phyloP scores from a whole-genome alignment of 1,284 basidiomycete species.

The Naganishia cerealis region DNA sequence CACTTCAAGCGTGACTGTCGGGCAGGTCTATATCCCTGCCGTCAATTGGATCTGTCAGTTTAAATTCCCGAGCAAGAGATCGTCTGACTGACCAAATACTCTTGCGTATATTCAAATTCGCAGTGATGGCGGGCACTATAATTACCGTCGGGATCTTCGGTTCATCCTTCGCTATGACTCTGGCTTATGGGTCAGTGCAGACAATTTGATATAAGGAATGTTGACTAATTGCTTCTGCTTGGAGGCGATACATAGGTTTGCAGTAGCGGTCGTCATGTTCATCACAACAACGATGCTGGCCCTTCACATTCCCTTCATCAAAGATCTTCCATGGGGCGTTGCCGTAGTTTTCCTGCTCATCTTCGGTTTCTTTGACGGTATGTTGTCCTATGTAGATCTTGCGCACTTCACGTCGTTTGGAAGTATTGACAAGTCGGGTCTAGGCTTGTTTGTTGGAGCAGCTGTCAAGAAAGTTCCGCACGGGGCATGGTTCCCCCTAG shows the following conservation, averaged over 20 bases:
- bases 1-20: constrained; percentile 63
- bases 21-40: constrained; percentile 66
- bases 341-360: constrained; percentile 59
- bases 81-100: background rate
- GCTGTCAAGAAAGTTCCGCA: constrained; percentile 63
- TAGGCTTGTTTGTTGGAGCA: constrained; percentile 64
- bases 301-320: constrained; percentile 63
- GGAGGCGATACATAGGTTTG: constrained; percentile 55
- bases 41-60: constrained; percentile 58
- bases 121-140: constrained; percentile 61
- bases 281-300: constrained; percentile 62
- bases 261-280: constrained; percentile 66
- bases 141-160: constrained; percentile 63
- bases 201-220: too few species aligned
- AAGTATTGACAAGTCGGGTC: background rate
- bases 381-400: constrained; percentile 2
- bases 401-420: background rate
- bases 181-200: constrained; percentile 57
- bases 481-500: constrained; percentile 66
- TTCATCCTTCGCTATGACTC: constrained; percentile 58
- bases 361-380: constrained; percentile 65
- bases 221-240: background rate
- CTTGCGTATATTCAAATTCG: constrained; percentile 32
- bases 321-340: constrained; percentile 57
- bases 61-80: background rate